Base-by-base conservation (phyloP, 441 rosid species). In the Eruca vesicaria region DNA sequence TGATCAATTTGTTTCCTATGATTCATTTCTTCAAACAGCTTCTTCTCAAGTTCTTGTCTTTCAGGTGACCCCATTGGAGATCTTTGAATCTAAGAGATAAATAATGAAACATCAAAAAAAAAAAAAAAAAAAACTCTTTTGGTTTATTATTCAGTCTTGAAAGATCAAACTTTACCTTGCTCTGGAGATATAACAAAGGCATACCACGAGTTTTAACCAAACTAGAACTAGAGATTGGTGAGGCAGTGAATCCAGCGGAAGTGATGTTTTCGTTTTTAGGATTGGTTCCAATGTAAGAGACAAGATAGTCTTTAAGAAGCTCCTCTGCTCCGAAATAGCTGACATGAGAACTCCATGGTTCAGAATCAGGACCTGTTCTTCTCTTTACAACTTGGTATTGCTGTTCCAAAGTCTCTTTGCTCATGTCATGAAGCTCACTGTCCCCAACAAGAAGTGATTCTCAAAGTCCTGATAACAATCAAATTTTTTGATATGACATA, bases 311-410 rank as follows among this genome's bases (percentile, higher is more conserved):
- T 11, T 61, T 41, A 14, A 72, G 61, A 18, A 87, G 69, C 65
- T 63, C 28, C 72, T 55, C 8, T 62, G 82, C 72, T 77, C 96
- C 96, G 52, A 78, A 90, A 69, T 66, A 83, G 84, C 78, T 79
- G 2, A 89, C 94, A 50, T 88, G 88, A 72, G 92, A 86, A 57
- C 41, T 7, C 2, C 0, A 50, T 5, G 9, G 0, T 8, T 8
- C 15, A 16, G 53, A 2, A 62, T 71, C 86, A 63, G 3, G 7
- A 53, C 77, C 81, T 48, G 87, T 82, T 79, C 94, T 86, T 70
- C 81, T 87, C 65, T 63, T 83, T 38, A 82, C 88, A 68, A 74
- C 63, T 53, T 43, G 18, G 68, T 82, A 85, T 69, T 84, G 89
- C 53, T 81, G 52, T 63, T 65, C 31, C 59, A 84, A 73, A 18